Evolutionary conservation across 169 alveolate genomes (phyloP).

Genomic region (Cystoisospora suis): DNA sequence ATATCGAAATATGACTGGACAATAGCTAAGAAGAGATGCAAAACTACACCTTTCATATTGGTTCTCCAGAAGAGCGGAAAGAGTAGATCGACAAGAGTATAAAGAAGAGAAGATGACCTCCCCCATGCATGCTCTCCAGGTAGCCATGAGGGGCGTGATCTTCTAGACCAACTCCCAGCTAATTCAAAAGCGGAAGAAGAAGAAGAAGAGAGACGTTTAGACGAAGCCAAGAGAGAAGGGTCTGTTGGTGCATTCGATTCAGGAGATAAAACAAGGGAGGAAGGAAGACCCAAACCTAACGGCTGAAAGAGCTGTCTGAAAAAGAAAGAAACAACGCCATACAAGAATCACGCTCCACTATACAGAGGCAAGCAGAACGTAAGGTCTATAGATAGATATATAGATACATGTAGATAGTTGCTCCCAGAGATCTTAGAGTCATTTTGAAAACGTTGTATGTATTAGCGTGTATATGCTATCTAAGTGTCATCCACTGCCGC

Average conservation of each 20-base stretch:
- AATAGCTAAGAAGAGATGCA: too few relatives aligned
- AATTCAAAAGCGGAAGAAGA: background rate
- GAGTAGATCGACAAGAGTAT: conserved; percentile 37
- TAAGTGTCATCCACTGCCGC: too few relatives aligned
- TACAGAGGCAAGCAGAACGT: too few relatives aligned
- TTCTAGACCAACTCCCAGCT: background rate
- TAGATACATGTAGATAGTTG: too few relatives aligned
- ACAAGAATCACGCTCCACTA: too few relatives aligned
- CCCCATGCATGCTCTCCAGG: conserved; percentile 7
- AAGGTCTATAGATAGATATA: too few relatives aligned
- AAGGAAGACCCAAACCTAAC: background rate
- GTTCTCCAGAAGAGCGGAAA: conserved; percentile 51
- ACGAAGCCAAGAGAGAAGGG: background rate
- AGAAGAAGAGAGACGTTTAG: background rate
- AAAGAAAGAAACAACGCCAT: background rate
- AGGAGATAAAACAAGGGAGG: background rate
- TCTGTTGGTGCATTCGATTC: background rate
- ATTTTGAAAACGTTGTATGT: too few relatives aligned
- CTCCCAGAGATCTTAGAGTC: too few relatives aligned
- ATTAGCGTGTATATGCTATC: too few relatives aligned
- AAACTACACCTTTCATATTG: conserved; percentile 40
- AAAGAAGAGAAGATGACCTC: background rate
- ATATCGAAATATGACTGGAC: too few relatives aligned
- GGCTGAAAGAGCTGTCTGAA: conserved; percentile 14
- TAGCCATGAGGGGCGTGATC: background rate